Conservation (phyloP, 2,329 filamentous ascomycete genomes). For the Alternaria gansuensis region DNA sequence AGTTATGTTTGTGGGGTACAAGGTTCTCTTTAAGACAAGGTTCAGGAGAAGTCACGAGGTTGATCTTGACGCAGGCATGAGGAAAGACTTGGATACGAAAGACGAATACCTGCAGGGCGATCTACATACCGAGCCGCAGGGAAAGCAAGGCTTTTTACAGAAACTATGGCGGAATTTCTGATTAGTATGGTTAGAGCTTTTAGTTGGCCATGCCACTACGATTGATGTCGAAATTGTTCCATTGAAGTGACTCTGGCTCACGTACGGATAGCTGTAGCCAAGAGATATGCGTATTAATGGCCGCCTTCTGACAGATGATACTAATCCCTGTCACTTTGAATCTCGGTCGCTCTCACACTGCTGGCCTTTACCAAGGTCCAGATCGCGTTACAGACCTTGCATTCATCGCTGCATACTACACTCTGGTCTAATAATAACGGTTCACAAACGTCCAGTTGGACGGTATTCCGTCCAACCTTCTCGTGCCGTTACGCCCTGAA, state of each 20-base stretch:
- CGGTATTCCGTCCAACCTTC: background rate
- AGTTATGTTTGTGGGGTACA: constrained; percentile 59
- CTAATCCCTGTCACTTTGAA: background rate
- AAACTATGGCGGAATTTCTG: constrained; percentile 24
- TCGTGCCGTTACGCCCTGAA: constrained; percentile 2
- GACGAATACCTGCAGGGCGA: constrained; percentile 24
- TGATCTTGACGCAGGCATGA: constrained; percentile 51
- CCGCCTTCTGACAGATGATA: background rate
- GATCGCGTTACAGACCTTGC: background rate
- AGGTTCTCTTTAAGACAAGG: constrained; percentile 54
- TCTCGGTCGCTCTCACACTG: background rate
- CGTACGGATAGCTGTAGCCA: background rate
- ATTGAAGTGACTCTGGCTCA: background rate
- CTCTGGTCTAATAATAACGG: background rate
- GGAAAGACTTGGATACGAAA: constrained; percentile 49
- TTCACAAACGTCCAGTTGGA: background rate
- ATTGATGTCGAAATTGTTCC: background rate
- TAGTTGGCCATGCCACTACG: background rate
- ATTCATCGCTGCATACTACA: background rate
- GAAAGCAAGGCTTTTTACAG: constrained; percentile 23
- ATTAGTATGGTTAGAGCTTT: background rate
- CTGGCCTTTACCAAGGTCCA: background rate
- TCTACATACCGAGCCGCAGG: constrained; percentile 6
- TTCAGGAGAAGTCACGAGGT: constrained; percentile 51
- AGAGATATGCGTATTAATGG: background rate